Base-by-base conservation (phyloP, 2,329 filamentous ascomycete species). In the Scytalidium lignicola region DNA sequence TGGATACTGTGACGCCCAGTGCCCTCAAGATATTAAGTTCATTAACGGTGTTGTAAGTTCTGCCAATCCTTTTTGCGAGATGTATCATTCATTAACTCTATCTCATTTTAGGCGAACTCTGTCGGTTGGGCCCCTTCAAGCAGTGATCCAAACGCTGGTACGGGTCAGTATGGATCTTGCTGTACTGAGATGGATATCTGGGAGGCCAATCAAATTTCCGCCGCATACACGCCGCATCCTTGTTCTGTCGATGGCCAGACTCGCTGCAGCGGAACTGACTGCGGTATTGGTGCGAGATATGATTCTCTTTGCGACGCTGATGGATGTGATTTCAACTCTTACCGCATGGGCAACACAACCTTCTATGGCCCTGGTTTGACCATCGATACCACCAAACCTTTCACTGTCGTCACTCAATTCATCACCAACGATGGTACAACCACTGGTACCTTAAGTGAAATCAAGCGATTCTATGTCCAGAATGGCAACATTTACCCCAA, bases 141-240 rank as follows among this genome's bases (percentile, higher is more conserved):
- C n/a, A 76, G 68, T 51, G 74, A 79, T 61, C 57, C 62, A 47
- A 81, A 80, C 61, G 70, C 76, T 23, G 80, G 79, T 49, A 58
- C 64, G 23, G 78, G 78, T 42, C 64, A 68, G 42, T 71, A 75
- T 47, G 83, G 83, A 56, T 72, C 81, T 40, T 86, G 83, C 74
- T 86, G 83, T 65, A 69, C 75, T 41, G 83, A 86, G 68, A 82
- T 87, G 76, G 83, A 86, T 60, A 75, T 83, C 62, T 83, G 80
- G 80, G 80, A 84, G 64, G 79, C 79, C 44, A 83, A 84, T 70
- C 72, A 67, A 50, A 72, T 80, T 58, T 75, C 79, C 19, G 72
- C 71, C 19, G 80, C 80, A 19, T 73, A 74, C 56, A 84, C 80
- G 15, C 79, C 80, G 55, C 80, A 84, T 62, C 70, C 75, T 47